phyloP scores from a whole-genome alignment of 768 basidiomycete species.

The Suillus subalutaceus region DNA sequence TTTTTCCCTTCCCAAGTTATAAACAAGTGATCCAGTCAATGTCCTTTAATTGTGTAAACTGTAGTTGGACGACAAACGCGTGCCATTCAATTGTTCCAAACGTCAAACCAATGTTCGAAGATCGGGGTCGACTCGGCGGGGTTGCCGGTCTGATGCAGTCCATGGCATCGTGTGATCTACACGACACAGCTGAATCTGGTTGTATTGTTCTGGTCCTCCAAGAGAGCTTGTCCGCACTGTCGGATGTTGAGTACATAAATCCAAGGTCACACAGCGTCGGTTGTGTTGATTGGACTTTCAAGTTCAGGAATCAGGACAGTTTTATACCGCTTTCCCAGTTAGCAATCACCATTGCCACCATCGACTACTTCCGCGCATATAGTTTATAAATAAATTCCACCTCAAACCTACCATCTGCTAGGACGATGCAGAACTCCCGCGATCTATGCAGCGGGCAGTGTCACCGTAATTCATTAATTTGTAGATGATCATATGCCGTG shows the following conservation, averaged over 20 bases:
- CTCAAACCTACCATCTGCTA: slow-evolving; percentile 3
- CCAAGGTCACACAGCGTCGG: not conserved
- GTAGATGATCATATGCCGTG: slow-evolving; percentile 2
- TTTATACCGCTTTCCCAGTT: not conserved
- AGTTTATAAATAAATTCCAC: not conserved
- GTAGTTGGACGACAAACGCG: not conserved
- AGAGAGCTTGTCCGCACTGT: not conserved
- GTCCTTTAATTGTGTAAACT: not conserved
- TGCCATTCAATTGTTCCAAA: not conserved
- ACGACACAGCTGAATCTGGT: not conserved
- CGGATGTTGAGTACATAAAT: not conserved
- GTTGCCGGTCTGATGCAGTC: not conserved
- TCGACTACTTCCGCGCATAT: not conserved
- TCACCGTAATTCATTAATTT: not conserved
- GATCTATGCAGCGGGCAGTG: slow-evolving; percentile 1
- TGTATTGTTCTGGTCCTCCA: not conserved
- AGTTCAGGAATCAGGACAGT: not conserved
- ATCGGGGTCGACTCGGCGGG: not conserved
- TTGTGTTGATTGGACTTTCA: not conserved
- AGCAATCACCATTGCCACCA: not conserved
- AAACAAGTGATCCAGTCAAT: not conserved
- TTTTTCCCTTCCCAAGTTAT: not conserved
- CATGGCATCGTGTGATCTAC: not conserved
- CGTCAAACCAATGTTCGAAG: not conserved
- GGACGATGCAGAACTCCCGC: not conserved